Conservation (phyloP, 805 yeast genomes). For the Yamadazyma akitaensis region DNA sequence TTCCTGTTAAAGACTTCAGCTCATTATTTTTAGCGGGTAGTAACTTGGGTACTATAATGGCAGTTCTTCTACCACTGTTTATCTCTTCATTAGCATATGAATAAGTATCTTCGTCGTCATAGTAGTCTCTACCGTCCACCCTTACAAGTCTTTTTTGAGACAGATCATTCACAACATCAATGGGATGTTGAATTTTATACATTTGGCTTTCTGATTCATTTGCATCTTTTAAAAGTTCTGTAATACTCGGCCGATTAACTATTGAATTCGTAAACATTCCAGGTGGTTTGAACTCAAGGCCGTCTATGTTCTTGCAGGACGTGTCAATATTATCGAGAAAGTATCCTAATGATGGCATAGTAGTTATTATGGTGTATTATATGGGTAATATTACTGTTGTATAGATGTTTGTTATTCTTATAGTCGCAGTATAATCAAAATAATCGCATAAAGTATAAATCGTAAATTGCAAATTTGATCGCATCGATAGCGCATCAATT, state of each 20-base stretch:
- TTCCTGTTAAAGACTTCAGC: neutral
- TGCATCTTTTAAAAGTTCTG: slow-evolving; percentile 58
- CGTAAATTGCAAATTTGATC: neutral
- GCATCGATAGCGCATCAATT: neutral
- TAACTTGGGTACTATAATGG: slow-evolving; percentile 27
- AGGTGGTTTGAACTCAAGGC: slow-evolving; percentile 49
- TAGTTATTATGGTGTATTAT: neutral
- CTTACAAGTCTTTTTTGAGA: slow-evolving; percentile 34
- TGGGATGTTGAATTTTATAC: slow-evolving; percentile 38
- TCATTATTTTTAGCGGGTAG: neutral
- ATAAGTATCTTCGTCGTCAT: slow-evolving; percentile 27
- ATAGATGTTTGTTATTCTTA: neutral
- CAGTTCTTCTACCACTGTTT: slow-evolving; percentile 21
- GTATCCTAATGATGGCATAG: slow-evolving; percentile 16
- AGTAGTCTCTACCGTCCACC: slow-evolving; percentile 46
- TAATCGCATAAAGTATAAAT: neutral
- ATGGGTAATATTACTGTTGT: neutral
- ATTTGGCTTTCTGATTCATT: slow-evolving; percentile 49
- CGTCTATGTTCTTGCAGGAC: slow-evolving; percentile 38
- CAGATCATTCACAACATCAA: neutral
- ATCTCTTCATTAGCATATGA: slow-evolving; percentile 15
- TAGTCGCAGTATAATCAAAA: neutral
- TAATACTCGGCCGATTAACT: slow-evolving; percentile 49
- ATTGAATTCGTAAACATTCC: slow-evolving; percentile 68
- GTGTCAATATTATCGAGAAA: slow-evolving; percentile 33